A percentile compares a stretch with the other conserved stretches of the same genome.
phyloP scores from a whole-genome alignment of 176 grass and related monocot species.

The barley (Hordeum vulgare) region MorexV3_pseudomolecules_assembly NC_058520.1:506524402-506524901 shows the following conservation, averaged over 20 bases:
- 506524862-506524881: background rate
- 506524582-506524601: too few species aligned
- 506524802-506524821: background rate
- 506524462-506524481: background rate
- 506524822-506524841: background rate
- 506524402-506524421: background rate
- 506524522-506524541: background rate
- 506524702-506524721: too few species aligned
- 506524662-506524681: too few species aligned
- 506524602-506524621: too few species aligned
- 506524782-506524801: background rate
- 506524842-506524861: background rate
- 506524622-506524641: too few species aligned
- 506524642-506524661: too few species aligned
- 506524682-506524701: too few species aligned
- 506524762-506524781: background rate
- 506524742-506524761: background rate
- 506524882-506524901: background rate
- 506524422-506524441: background rate
- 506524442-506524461: conserved; percentile 4
- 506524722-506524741: too few species aligned
- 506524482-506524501: conserved; percentile 2
- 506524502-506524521: background rate
- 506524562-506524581: background rate
- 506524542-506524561: background rate